These are phyloP conservation scores for Gyromitra esculenta DNA, from an alignment of 2,329 filamentous ascomycete species.

Conservation along the genomic window DNA sequence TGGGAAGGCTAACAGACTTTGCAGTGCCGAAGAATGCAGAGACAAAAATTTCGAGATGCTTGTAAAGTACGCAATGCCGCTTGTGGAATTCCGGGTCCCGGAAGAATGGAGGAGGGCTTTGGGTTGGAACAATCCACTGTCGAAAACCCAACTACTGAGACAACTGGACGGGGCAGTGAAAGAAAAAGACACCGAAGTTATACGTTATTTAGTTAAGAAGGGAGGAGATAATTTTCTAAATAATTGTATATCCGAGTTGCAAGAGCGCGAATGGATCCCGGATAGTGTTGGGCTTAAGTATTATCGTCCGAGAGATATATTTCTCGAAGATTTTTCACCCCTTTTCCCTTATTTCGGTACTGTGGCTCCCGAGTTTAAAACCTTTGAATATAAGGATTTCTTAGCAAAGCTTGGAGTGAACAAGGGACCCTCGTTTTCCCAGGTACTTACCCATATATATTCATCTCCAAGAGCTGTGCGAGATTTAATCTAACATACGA, in stretches of 20 bases:
- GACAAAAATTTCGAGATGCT: not conserved
- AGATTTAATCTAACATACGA: not conserved
- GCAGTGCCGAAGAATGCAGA: conserved; percentile 46
- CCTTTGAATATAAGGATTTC: not conserved
- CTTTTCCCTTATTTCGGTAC: conserved; percentile 41
- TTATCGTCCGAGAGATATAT: conserved; percentile 37
- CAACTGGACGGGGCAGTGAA: conserved; percentile 39
- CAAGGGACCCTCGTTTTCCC: conserved; percentile 41
- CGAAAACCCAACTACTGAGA: conserved; percentile 19
- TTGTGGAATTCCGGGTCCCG: conserved; percentile 22
- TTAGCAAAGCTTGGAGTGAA: conserved; percentile 52
- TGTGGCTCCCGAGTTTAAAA: conserved; percentile 3
- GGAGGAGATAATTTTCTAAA: not conserved
- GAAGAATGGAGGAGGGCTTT: conserved; percentile 31
- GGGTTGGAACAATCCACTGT: conserved; percentile 43
- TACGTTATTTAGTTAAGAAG: conserved; percentile 22
- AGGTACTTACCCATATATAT: conserved; percentile 25
- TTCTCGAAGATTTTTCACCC: conserved; percentile 18
- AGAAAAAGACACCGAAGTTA: conserved; percentile 11
- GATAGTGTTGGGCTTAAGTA: conserved; percentile 22
- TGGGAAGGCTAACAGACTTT: conserved; percentile 22
- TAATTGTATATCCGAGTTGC: conserved; percentile 12
- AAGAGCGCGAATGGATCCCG: conserved; percentile 48
- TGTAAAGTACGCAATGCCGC: conserved; percentile 49
- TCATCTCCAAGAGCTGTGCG: not conserved